These are phyloP conservation scores for Vigna hirtella DNA, from an alignment of 306 rosid genomes.

Conservation along the genomic window DNA sequence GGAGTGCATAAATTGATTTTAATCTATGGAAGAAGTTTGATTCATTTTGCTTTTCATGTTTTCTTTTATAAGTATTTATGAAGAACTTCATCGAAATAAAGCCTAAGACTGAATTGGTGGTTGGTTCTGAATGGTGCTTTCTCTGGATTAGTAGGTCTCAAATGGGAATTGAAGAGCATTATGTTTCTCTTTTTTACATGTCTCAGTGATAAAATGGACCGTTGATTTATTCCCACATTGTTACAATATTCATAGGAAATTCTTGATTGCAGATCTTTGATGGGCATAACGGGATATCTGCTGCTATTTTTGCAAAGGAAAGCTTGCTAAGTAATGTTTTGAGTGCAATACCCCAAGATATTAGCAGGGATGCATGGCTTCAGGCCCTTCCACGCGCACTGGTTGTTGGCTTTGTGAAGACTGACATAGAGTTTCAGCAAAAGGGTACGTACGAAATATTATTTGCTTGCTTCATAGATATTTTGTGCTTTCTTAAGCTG, in stretches of 20 bases:
- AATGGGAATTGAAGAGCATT: conserved; percentile 22
- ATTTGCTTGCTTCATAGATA: conserved; percentile 1
- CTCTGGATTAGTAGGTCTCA: conserved; percentile 38
- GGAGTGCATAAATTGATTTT: neutral
- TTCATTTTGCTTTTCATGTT: neutral
- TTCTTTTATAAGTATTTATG: neutral
- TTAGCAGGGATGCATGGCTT: conserved; percentile 92
- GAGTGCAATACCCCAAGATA: conserved; percentile 94
- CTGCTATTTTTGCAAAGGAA: conserved; percentile 92
- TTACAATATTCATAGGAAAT: conserved; percentile 52
- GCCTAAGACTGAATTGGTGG: neutral
- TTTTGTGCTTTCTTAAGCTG: conserved; percentile 33
- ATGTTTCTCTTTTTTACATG: conserved; percentile 46
- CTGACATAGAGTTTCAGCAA: conserved; percentile 97
- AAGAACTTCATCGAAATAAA: neutral
- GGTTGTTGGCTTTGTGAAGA: conserved; percentile 96
- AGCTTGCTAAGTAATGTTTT: conserved; percentile 76
- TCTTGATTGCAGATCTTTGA: conserved; percentile 83
- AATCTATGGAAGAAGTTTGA: neutral
- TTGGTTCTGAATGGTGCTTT: conserved; percentile 38
- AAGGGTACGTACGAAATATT: conserved; percentile 58
- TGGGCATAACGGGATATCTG: conserved; percentile 97
- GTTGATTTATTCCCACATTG: conserved; percentile 43
- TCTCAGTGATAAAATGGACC: conserved; percentile 46
- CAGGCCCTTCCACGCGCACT: conserved; percentile 96